Evolutionary conservation across 1,284 basidiomycete species (phyloP).

Genomic region (Microbotryomycetes sp.): DNA sequence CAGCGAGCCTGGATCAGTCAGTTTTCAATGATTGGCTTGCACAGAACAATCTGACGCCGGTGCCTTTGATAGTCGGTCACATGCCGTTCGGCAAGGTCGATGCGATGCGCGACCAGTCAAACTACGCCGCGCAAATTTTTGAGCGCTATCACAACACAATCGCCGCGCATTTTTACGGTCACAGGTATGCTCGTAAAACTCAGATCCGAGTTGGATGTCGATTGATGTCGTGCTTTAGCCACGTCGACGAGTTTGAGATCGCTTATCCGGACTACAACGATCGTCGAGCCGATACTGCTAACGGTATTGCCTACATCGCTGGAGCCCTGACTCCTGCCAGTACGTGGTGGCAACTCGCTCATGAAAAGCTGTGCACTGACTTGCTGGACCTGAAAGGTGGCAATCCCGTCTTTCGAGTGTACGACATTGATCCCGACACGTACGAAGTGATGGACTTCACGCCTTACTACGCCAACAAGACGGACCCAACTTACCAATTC

Average conservation of each 20-base stretch:
- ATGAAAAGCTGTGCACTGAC: background rate
- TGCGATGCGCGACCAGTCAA: slow-evolving; percentile 39
- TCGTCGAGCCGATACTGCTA: slow-evolving; percentile 48
- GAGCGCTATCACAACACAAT: slow-evolving; percentile 54
- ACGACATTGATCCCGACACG: slow-evolving; percentile 52
- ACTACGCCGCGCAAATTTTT: slow-evolving; percentile 49
- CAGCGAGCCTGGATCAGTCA: slow-evolving; percentile 50
- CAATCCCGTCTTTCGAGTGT: slow-evolving; percentile 51
- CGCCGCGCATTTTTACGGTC: slow-evolving; percentile 50
- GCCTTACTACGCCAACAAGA: slow-evolving; percentile 41
- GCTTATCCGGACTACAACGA: slow-evolving; percentile 51
- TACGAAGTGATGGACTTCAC: slow-evolving; percentile 50
- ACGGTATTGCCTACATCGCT: slow-evolving; percentile 49
- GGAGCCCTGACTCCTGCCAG: slow-evolving; percentile 54
- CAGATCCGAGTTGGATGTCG: too few species aligned
- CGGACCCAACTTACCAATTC: slow-evolving; percentile 23
- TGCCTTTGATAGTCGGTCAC: slow-evolving; percentile 27
- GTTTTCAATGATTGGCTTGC: too few species aligned
- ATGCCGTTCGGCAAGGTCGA: slow-evolving; percentile 46
- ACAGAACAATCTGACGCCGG: slow-evolving; percentile 46
- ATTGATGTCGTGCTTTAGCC: too few species aligned
- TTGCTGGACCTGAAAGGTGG: slow-evolving; percentile 14
- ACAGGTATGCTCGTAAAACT: slow-evolving; percentile 41
- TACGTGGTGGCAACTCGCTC: slow-evolving; percentile 24
- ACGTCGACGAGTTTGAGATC: slow-evolving; percentile 52